phyloP scores from a whole-genome alignment of 805 yeast species.

The Nakazawaea populi region DNA sequence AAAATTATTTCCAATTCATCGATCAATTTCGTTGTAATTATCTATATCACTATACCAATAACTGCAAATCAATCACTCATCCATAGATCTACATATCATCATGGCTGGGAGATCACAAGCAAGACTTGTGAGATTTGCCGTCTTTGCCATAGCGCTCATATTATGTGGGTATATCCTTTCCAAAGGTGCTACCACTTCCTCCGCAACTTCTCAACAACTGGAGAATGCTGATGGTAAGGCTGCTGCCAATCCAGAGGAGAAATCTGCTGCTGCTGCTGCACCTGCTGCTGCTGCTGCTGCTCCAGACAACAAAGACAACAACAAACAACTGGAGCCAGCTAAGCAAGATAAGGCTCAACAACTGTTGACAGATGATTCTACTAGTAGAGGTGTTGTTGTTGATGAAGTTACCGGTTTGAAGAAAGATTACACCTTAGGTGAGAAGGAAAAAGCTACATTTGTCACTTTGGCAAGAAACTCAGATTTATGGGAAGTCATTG shows the following conservation, averaged over 20 bases:
- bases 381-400: conserved; percentile 9
- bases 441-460: conserved; percentile 64
- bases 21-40: no score
- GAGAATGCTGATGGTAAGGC: conserved; percentile 3
- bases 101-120: conserved; percentile 42
- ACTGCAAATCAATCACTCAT: no score
- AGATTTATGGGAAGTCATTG: conserved; percentile 58
- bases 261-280: conserved; percentile 13
- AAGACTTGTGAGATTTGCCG: conserved; percentile 40
- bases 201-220: conserved; percentile 8
- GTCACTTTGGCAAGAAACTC: conserved; percentile 73
- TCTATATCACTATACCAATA: no score
- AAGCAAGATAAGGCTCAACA: background rate
- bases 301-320: background rate
- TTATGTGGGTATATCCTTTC: conserved; percentile 43
- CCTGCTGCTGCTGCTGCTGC: background rate
- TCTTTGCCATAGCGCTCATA: conserved; percentile 38
- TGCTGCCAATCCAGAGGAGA: conserved; percentile 6
- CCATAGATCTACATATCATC: background rate
- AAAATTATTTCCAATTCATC: no score
- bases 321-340: background rate
- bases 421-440: conserved; percentile 6
- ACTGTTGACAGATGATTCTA: background rate
- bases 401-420: conserved; percentile 6
- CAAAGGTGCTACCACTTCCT: conserved; percentile 33